phyloP scores from a whole-genome alignment of 2,329 filamentous ascomycete species.

The Penicillium oxalicum region DNA sequence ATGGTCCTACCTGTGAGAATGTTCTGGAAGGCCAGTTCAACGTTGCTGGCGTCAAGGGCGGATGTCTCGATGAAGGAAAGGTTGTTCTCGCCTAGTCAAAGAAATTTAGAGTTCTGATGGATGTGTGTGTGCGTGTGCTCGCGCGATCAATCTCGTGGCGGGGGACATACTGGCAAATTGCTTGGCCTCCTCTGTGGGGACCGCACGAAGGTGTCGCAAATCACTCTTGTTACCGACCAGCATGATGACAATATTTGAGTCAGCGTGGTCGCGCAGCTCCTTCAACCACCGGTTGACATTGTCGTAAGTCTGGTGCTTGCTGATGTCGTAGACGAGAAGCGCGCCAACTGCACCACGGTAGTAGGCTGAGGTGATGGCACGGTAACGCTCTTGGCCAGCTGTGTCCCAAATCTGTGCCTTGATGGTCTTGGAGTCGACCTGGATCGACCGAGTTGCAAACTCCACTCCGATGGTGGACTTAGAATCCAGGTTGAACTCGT shows the following conservation, averaged over 20 bases:
- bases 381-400: slow-evolving; percentile 96
- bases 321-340: slow-evolving; percentile 97
- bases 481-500: slow-evolving; percentile 99
- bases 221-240: slow-evolving; percentile 99
- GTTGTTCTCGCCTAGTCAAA: slow-evolving; percentile 77
- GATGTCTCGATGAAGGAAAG: slow-evolving; percentile 99
- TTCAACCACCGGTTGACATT: slow-evolving; percentile 99
- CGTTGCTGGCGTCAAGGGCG: slow-evolving; percentile 96
- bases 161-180: slow-evolving; percentile 76
- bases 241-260: slow-evolving; percentile 99
- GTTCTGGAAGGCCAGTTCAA: slow-evolving; percentile 98
- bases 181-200: slow-evolving; percentile 97
- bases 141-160: neutral
- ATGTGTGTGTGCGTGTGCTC: neutral
- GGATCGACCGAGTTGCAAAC: slow-evolving; percentile 96
- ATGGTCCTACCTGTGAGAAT: slow-evolving; percentile 82
- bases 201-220: slow-evolving; percentile 95
- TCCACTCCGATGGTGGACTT: slow-evolving; percentile 99
- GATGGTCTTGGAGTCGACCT: slow-evolving; percentile 99
- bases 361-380: slow-evolving; percentile 98
- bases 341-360: slow-evolving; percentile 97
- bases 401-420: slow-evolving; percentile 99
- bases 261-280: slow-evolving; percentile 94
- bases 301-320: slow-evolving; percentile 99
- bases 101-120: slow-evolving; percentile 16